Percentiles rank a stretch among this genome's conserved stretches.
Conservation (phyloP, 208 protist species). For the Leishmania lainsoni region DNA sequence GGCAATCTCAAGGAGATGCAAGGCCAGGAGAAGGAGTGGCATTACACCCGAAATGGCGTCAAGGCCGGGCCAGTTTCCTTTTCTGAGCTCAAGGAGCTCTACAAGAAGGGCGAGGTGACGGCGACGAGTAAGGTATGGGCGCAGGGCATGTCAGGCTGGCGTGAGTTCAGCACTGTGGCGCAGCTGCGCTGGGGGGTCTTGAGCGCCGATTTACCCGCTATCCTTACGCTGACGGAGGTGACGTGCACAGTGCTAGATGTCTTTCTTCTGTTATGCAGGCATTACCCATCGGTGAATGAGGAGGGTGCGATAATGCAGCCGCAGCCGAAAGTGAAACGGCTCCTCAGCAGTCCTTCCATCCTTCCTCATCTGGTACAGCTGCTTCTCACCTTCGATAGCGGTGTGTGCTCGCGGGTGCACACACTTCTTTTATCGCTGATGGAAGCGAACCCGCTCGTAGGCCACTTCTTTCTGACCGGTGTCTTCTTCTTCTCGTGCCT, state of each 20-base stretch:
- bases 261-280: conserved; percentile 83
- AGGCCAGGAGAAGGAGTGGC: conserved; percentile 91
- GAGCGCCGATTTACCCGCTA: conserved; percentile 45
- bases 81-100: conserved; percentile 61
- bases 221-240: conserved; percentile 90
- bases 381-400: conserved; percentile 92
- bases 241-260: conserved; percentile 91
- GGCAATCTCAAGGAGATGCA: conserved; percentile 58
- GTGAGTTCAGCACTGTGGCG: conserved; percentile 75
- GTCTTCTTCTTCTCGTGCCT: conserved; percentile 95
- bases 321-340: conserved; percentile 90
- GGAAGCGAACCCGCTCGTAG: conserved; percentile 85
- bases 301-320: conserved; percentile 92
- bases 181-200: conserved; percentile 94
- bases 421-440: conserved; percentile 86
- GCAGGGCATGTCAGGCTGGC: conserved; percentile 94
- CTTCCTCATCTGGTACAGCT: conserved; percentile 95
- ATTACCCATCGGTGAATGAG: conserved; percentile 86
- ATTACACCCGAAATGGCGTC: conserved; percentile 55
- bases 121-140: conserved; percentile 92
- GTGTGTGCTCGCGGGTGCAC: conserved; percentile 82
- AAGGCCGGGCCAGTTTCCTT: conserved; percentile 74
- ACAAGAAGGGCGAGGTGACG: conserved; percentile 48
- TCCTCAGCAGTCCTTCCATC: conserved; percentile 74
- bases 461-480: conserved; percentile 91